Base-by-base conservation (phyloP, 176 grass and related monocot genomes). In the Miscanthus lutarioriparius region DNA sequence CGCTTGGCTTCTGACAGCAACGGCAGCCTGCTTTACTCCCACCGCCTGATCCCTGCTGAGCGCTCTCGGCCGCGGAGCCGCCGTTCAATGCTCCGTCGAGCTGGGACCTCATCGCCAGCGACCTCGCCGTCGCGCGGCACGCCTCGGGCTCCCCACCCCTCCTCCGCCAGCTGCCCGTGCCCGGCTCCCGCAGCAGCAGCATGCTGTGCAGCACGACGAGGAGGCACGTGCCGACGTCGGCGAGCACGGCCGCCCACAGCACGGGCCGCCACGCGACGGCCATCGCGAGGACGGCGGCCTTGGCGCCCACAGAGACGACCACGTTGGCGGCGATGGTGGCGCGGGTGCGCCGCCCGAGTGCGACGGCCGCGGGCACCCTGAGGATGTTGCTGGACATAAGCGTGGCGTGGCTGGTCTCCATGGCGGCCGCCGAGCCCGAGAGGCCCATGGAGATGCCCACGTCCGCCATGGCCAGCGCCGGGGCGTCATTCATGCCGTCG, bases 401-500 rank as follows among this genome's bases (percentile, higher is more conserved):
- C 13, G 84, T 90, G 10, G 90, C 86, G 79, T 97, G 84, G 79
- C 89, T 88, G 4, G 87, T 93, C 86, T 97, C 94, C 37, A 85
- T 90, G 7, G 94, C 94, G 14, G 90, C 87, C 1, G 94, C 91
- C 0, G 91, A 97, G 3, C 94, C 89, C 2, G 87, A 89, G 1
- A 97, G 20, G 22, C 94, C 92, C 90, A 94, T 97, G 64, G 92
- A 83, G 16, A 97, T 75, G 45, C 92, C 90, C 40, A 94, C 90
- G 69, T 91, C 86, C 5, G 90, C 88, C 66, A 19, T 15, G 2
- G 94, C 92, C 37, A 97, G 83, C 61, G 94, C 94, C 0, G 94
- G 90, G 16, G 94, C 90, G 47, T 97, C 94, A 47, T 97, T 97
- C 80, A 97, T 91, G 17, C 94, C 90, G 72, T 97, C 92, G 16